phyloP scores from a whole-genome alignment of 257 asterid genomes.

The Marsdenia floribunda region DNA sequence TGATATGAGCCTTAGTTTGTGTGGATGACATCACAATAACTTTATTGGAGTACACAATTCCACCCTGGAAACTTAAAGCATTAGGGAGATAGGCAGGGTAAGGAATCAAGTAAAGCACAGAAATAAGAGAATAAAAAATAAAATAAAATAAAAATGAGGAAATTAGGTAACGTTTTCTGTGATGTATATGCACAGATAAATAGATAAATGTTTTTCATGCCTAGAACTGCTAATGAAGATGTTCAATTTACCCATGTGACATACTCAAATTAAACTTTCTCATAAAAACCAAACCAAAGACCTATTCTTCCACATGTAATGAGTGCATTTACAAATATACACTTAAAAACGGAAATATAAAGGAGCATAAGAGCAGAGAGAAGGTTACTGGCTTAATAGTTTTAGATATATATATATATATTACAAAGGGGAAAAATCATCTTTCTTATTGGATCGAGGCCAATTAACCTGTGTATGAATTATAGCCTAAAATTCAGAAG shows the following conservation, averaged over 20 bases:
- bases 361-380: background rate
- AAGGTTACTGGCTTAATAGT: background rate
- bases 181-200: background rate
- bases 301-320: background rate
- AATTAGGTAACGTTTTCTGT: background rate
- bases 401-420: background rate
- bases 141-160: too few relatives aligned
- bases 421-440: background rate
- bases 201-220: background rate
- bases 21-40: slow-evolving; percentile 55
- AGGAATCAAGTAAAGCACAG: background rate
- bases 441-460: background rate
- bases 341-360: background rate
- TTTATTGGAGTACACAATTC: slow-evolving; percentile 75
- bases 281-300: background rate
- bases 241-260: background rate
- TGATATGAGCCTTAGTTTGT: slow-evolving; percentile 44
- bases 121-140: background rate
- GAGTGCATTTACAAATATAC: background rate
- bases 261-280: background rate
- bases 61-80: slow-evolving; percentile 48
- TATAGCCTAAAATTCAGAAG: background rate
- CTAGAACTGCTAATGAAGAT: background rate
- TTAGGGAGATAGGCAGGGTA: slow-evolving; percentile 3
- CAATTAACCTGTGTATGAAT: background rate